Conservation (phyloP, 2,329 filamentous ascomycete species). For the Geosmithia putterillii region DNA sequence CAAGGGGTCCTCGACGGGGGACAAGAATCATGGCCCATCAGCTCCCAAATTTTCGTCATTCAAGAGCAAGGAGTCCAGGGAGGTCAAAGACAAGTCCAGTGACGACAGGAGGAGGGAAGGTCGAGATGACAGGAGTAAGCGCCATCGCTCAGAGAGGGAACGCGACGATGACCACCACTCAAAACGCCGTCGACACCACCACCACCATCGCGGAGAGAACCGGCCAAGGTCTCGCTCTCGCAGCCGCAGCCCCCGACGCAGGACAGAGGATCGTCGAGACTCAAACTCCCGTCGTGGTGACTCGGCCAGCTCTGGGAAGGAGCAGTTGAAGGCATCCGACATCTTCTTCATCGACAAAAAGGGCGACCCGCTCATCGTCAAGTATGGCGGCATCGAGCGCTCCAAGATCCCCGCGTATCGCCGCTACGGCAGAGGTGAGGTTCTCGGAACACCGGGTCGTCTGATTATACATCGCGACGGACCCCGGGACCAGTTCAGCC, state of each 20-base stretch:
- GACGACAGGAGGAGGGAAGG: constrained; percentile 5
- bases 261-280: background rate
- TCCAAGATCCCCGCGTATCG: constrained; percentile 61
- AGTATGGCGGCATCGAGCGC: constrained; percentile 62
- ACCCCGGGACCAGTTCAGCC: constrained; percentile 41
- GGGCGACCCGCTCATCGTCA: constrained; percentile 64
- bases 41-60: constrained; percentile 68
- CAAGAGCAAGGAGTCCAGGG: constrained; percentile 26
- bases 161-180: constrained; percentile 4
- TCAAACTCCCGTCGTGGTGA: background rate
- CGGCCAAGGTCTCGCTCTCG: background rate
- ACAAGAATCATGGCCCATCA: background rate
- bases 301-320: background rate
- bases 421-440: constrained; percentile 52
- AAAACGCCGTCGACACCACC: constrained; percentile 7
- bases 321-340: background rate
- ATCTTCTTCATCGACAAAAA: constrained; percentile 56
- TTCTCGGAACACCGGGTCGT: constrained; percentile 52
- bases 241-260: background rate
- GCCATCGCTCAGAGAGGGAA: constrained; percentile 2
- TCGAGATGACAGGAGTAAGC: constrained; percentile 6
- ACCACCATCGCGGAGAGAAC: background rate
- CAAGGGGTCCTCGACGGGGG: constrained; percentile 4
- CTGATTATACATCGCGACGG: constrained; percentile 56
- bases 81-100: background rate